Conservation (phyloP, 2,329 filamentous ascomycete species). For the Raffaelea ambrosiae region DNA sequence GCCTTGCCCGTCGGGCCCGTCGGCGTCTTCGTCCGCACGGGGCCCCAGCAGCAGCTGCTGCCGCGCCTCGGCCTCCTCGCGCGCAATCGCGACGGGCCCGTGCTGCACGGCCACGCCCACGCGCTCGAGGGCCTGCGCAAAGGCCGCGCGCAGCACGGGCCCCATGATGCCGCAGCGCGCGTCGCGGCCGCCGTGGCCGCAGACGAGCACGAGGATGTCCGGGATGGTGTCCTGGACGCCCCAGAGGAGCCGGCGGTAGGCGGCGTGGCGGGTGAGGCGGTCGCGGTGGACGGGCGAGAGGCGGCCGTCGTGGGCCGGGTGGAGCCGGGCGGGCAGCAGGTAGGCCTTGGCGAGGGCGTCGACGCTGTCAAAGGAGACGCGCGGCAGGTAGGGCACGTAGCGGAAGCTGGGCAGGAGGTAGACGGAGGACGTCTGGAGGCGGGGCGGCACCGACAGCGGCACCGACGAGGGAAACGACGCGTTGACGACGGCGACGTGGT, state of each 20-base stretch:
- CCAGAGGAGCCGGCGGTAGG: conserved; percentile 40
- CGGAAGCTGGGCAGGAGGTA: conserved; percentile 79
- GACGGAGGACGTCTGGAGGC: conserved; percentile 51
- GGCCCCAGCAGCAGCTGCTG: neutral
- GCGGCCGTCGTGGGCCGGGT: conserved; percentile 46
- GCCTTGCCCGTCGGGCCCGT: conserved; percentile 5
- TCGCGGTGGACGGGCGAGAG: conserved; percentile 51
- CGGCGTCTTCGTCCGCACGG: no score
- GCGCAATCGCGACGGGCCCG: conserved; percentile 32
- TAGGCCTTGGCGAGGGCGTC: conserved; percentile 56
- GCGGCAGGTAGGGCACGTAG: conserved; percentile 65
- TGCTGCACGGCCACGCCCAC: conserved; percentile 40
- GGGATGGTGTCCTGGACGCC: conserved; percentile 49
- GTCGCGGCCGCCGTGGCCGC: conserved; percentile 79
- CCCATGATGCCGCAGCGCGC: conserved; percentile 73
- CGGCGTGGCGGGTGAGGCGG: conserved; percentile 40
- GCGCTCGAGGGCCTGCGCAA: conserved; percentile 48
- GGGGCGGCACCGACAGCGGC: no score
- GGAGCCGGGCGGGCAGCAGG: conserved; percentile 54
- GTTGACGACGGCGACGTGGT: conserved; percentile 69
- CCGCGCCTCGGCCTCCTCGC: conserved; percentile 11
- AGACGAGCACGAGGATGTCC: conserved; percentile 74
- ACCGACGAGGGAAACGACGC: conserved; percentile 61
- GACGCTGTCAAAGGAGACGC: conserved; percentile 46
- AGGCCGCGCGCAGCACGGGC: conserved; percentile 62